Evolutionary conservation across 1,139 yeast genomes (phyloP).

Genomic region (Oligophagozyma castellii): DNA sequence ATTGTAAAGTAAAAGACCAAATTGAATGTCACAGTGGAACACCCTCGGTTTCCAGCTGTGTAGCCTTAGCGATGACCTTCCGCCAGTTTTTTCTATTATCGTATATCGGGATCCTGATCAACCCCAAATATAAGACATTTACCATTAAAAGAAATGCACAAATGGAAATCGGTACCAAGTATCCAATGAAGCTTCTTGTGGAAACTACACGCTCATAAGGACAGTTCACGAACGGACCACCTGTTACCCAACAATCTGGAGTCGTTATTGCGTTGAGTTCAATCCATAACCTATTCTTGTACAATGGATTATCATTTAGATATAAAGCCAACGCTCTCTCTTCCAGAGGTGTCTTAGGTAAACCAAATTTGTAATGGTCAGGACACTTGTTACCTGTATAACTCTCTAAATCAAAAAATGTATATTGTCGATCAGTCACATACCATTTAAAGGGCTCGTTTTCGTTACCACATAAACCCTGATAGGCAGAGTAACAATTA

Average conservation of each 20-base stretch:
- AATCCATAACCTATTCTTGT: slow-evolving; percentile 43
- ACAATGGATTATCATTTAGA: slow-evolving; percentile 8
- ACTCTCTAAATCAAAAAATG: slow-evolving; percentile 33
- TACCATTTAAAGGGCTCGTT: slow-evolving; percentile 35
- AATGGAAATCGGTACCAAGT: slow-evolving; percentile 54
- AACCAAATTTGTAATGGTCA: slow-evolving; percentile 34
- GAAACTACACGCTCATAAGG: slow-evolving; percentile 55
- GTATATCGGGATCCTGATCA: slow-evolving; percentile 35
- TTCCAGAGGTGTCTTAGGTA: slow-evolving; percentile 45
- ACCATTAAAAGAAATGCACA: slow-evolving; percentile 39
- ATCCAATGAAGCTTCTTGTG: slow-evolving; percentile 41
- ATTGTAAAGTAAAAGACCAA: too few relatives aligned
- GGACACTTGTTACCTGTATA: slow-evolving; percentile 38
- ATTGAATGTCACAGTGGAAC: slow-evolving; percentile 48
- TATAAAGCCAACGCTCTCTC: slow-evolving; percentile 25
- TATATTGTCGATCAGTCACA: slow-evolving; percentile 24
- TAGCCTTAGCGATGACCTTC: slow-evolving; percentile 30
- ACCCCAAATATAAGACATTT: slow-evolving; percentile 28
- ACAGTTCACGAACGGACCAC: slow-evolving; percentile 68
- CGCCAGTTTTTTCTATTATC: slow-evolving; percentile 46
- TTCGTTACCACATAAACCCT: slow-evolving; percentile 42
- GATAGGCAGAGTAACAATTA: slow-evolving; percentile 45
- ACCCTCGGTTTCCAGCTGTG: slow-evolving; percentile 42
- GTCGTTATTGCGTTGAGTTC: slow-evolving; percentile 71
- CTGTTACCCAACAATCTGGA: slow-evolving; percentile 71